These are phyloP conservation scores for Quercus engelmannii DNA, from an alignment of 306 rosid species.

Conservation along the genomic window DNA sequence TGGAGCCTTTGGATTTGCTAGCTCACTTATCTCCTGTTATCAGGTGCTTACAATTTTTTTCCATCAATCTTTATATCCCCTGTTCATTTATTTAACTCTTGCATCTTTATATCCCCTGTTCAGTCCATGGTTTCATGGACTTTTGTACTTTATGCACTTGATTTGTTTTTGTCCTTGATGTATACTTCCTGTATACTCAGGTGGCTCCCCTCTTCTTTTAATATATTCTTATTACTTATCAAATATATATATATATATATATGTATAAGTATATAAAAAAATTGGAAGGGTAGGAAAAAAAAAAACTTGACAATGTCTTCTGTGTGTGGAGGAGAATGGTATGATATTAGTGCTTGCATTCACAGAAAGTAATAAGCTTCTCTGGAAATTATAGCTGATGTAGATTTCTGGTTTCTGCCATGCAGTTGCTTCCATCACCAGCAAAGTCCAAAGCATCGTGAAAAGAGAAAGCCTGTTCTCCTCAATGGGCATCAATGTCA, in stretches of 20 bases:
- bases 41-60: constrained; percentile 54
- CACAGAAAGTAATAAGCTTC: background rate
- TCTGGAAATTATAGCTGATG: constrained; percentile 18
- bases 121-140: no score
- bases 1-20: constrained; percentile 80
- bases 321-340: background rate
- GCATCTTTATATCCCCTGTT: background rate
- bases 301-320: background rate
- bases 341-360: background rate
- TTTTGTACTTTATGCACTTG: no score
- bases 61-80: background rate
- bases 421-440: constrained; percentile 86
- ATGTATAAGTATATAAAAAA: background rate
- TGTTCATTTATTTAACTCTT: constrained; percentile 18
- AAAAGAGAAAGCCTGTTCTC: constrained; percentile 28
- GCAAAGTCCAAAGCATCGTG: constrained; percentile 63
- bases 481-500: constrained; percentile 17
- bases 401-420: constrained; percentile 19
- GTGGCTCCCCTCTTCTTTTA: no score
- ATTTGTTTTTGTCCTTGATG: no score
- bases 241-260: background rate
- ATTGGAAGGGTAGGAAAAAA: background rate
- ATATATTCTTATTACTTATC: no score
- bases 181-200: no score
- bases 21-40: constrained; percentile 91